Percentiles rank a stretch among this genome's conserved stretches.
phyloP scores from a whole-genome alignment of 164 flowering plant species.

The Amborella trichopoda region DNA sequence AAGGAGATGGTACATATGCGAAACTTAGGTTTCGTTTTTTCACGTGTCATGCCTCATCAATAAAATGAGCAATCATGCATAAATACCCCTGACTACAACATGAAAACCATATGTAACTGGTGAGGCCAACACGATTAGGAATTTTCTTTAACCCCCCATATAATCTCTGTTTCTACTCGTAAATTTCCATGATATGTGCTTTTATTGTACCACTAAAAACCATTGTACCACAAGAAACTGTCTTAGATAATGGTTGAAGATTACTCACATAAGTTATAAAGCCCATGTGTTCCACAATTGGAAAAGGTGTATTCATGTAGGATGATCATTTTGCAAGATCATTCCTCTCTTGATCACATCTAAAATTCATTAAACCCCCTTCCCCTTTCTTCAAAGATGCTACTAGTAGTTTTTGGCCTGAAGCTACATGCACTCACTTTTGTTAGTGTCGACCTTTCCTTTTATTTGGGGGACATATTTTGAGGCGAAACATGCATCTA shows the following conservation, averaged over 20 bases:
- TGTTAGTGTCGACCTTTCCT: too few species aligned
- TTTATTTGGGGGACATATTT: too few species aligned
- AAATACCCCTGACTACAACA: slow-evolving; percentile 47
- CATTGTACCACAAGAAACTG: background rate
- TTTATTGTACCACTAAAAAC: too few species aligned
- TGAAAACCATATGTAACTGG: slow-evolving; percentile 16
- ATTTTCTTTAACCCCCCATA: background rate
- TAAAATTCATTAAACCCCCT: too few species aligned
- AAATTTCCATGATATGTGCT: slow-evolving; percentile 4
- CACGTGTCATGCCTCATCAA: slow-evolving; percentile 65
- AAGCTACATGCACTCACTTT: too few species aligned
- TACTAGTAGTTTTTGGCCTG: too few species aligned
- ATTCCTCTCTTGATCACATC: too few species aligned
- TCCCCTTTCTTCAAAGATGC: too few species aligned
- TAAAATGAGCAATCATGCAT: slow-evolving; percentile 58
- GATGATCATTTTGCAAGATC: too few species aligned
- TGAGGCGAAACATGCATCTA: too few species aligned
- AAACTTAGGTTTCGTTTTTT: slow-evolving; percentile 63
- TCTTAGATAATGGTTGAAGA: slow-evolving; percentile 6
- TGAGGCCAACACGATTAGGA: slow-evolving; percentile 1
- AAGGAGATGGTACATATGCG: slow-evolving; percentile 63
- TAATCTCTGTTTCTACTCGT: slow-evolving; percentile 5
- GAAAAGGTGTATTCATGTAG: slow-evolving; percentile 5
- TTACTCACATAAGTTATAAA: slow-evolving; percentile 2
- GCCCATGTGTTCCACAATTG: slow-evolving; percentile 4